These are phyloP conservation scores for Lizonia empirigonia DNA, from an alignment of 2,329 filamentous ascomycete species.

Conservation along the genomic window DNA sequence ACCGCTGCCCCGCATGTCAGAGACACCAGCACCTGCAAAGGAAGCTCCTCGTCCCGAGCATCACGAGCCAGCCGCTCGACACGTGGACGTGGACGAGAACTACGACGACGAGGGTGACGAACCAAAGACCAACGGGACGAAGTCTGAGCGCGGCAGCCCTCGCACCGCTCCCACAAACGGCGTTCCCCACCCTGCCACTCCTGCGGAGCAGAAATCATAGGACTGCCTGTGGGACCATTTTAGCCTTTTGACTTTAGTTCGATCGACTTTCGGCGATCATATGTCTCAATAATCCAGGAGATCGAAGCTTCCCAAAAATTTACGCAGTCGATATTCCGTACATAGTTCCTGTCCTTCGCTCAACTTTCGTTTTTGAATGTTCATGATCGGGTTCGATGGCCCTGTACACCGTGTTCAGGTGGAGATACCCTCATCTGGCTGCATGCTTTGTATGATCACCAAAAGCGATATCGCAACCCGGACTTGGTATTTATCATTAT, in stretches of 20 bases:
- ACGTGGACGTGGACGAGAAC: conserved; percentile 97
- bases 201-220: conserved; percentile 47
- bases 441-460: conserved; percentile 17
- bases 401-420: conserved; percentile 17
- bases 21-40: conserved; percentile 22
- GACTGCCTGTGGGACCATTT: neutral
- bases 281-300: neutral
- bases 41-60: conserved; percentile 46
- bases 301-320: neutral
- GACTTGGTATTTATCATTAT: conserved; percentile 2
- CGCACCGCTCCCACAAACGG: conserved; percentile 44
- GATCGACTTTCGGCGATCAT: neutral
- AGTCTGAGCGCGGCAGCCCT: conserved; percentile 55
- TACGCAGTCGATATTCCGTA: neutral
- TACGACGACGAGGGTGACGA: conserved; percentile 96
- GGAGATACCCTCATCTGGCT: conserved; percentile 17
- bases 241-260: neutral
- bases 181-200: conserved; percentile 38
- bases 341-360: conserved; percentile 7
- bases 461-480: conserved; percentile 6
- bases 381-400: conserved; percentile 4
- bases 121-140: conserved; percentile 60
- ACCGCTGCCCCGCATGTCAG: conserved; percentile 61
- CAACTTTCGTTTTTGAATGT: neutral
- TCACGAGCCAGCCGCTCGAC: conserved; percentile 85